Percentiles rank a stretch among this genome's conserved stretches.
phyloP scores from a whole-genome alignment of 306 rosid species.

The Ammopiptanthus mongolicus region DNA sequence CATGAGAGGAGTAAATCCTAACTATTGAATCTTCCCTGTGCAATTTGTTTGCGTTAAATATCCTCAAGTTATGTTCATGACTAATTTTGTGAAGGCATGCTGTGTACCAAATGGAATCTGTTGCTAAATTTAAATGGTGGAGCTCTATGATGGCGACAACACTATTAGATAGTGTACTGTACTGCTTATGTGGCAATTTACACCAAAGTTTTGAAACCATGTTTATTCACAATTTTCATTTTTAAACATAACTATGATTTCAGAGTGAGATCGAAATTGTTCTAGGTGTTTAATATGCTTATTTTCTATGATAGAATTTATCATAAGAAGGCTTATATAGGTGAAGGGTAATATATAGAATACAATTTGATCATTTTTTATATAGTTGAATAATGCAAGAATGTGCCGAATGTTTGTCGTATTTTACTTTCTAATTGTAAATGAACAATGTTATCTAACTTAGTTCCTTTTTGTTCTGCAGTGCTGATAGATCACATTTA shows the following conservation, averaged over 20 bases:
- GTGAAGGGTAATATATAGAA: not conserved
- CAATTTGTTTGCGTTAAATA: not conserved
- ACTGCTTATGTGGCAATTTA: not conserved
- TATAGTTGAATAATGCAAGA: slow-evolving; percentile 2
- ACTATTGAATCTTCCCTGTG: not conserved
- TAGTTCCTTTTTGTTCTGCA: slow-evolving; percentile 35
- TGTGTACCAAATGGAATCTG: not conserved
- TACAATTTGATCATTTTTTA: not conserved
- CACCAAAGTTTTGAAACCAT: not conserved
- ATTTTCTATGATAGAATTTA: not conserved
- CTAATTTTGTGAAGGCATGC: not conserved
- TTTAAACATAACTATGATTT: not conserved
- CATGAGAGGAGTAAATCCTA: too few relatives aligned
- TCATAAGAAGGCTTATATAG: not conserved
- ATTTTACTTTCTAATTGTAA: not conserved
- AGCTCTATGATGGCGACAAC: not conserved
- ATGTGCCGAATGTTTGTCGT: slow-evolving; percentile 1
- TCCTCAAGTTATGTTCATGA: not conserved
- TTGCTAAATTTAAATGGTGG: not conserved
- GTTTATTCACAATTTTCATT: not conserved
- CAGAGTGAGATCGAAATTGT: not conserved
- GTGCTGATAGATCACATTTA: slow-evolving; percentile 89
- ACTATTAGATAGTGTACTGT: not conserved
- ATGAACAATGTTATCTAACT: not conserved
- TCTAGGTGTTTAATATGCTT: not conserved